Conservation (phyloP, 108 stramenopile genomes). For the Nitzschia sp. region DNA sequence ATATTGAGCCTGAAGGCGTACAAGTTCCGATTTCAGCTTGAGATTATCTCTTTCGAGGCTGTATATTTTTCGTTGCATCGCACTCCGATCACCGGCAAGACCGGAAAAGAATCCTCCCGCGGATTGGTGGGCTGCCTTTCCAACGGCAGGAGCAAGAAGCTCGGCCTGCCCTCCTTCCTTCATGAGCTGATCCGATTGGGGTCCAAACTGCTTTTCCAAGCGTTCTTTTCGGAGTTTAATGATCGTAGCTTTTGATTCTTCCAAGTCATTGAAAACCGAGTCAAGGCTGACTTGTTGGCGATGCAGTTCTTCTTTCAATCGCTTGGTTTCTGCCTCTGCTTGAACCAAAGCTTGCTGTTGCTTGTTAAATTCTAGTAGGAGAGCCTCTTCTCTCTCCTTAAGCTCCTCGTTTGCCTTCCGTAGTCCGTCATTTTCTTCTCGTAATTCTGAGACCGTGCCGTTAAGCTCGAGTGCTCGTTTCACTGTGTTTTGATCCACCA, state of each 20-base stretch:
- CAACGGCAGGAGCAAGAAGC: not conserved
- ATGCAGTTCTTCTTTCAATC: not conserved
- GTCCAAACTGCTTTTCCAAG: not conserved
- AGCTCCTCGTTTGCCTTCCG: not conserved
- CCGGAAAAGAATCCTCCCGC: not conserved
- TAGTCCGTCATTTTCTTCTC: not conserved
- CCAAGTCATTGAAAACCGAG: not conserved
- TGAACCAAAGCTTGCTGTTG: not conserved
- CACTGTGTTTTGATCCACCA: not conserved
- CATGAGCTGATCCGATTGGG: not conserved
- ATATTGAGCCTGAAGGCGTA: not conserved
- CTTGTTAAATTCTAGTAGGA: not conserved
- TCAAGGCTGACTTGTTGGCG: slow-evolving; percentile 6
- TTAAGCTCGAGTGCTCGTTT: not conserved
- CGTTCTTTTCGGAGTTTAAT: not conserved
- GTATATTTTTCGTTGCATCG: not conserved
- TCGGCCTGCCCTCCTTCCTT: not conserved
- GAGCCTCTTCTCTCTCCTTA: not conserved
- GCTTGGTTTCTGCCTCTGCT: not conserved
- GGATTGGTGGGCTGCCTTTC: not conserved
- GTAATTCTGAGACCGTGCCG: not conserved
- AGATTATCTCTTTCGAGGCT: not conserved
- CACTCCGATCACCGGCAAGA: not conserved
- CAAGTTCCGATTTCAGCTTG: not conserved
- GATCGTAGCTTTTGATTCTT: not conserved